These are phyloP conservation scores for Starmerella vaccinii DNA, from an alignment of 805 yeast genomes.

Conservation along the genomic window DNA sequence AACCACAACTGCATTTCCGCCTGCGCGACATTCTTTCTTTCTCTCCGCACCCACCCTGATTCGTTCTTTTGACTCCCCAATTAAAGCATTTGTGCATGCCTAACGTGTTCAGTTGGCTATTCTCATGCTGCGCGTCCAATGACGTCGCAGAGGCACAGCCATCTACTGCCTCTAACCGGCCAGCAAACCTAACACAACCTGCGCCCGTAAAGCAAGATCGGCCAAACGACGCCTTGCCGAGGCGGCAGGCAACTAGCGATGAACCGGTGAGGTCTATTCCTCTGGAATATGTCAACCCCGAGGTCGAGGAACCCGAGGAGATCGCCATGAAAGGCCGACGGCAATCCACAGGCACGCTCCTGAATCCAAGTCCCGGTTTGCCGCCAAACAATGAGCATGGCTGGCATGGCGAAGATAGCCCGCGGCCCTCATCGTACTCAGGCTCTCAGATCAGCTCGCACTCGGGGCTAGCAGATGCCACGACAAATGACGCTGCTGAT, in stretches of 20 bases:
- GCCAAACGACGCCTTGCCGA: background rate
- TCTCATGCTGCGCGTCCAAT: slow-evolving; percentile 3
- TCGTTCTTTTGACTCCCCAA: slow-evolving; percentile 2
- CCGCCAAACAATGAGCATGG: slow-evolving; percentile 35
- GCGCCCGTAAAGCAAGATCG: background rate
- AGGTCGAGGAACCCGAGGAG: slow-evolving; percentile 11
- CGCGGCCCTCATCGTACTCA: background rate
- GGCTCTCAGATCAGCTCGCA: background rate
- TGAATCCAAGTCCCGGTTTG: slow-evolving; percentile 24
- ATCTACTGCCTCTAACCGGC: background rate
- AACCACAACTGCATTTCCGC: background rate
- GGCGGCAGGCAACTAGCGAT: background rate
- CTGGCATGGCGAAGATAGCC: slow-evolving; percentile 29
- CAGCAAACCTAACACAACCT: background rate
- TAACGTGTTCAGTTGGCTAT: background rate
- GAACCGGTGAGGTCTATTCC: slow-evolving; percentile 10
- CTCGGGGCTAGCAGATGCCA: background rate
- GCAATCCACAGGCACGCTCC: slow-evolving; percentile 4
- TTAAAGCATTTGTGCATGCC: background rate
- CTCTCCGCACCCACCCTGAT: slow-evolving; percentile 4
- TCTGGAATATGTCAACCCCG: slow-evolving; percentile 14
- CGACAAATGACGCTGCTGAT: background rate
- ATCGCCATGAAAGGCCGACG: slow-evolving; percentile 17
- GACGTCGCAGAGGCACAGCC: background rate
- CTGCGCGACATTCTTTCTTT: background rate